Conservation (phyloP, 805 yeast species). For the Wickerhamomyces strasburgensis region DNA sequence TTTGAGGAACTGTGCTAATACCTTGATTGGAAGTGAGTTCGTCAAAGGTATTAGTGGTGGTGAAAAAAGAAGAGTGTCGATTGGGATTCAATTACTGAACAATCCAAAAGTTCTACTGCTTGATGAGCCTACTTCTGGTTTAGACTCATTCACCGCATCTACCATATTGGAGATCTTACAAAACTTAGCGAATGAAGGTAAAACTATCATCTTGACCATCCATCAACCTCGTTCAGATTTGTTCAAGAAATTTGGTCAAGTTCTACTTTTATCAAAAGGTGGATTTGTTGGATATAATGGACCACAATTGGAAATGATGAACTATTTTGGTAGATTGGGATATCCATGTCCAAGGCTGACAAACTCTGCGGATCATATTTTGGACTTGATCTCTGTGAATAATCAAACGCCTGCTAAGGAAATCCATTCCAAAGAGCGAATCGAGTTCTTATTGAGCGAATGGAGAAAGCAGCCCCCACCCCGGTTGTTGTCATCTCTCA, state of each 20-base stretch:
- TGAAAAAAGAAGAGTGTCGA: constrained; percentile 78
- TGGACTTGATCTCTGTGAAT: constrained; percentile 59
- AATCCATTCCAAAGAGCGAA: constrained; percentile 12
- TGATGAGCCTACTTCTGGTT: constrained; percentile 89
- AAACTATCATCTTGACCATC: constrained; percentile 71
- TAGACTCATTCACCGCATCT: constrained; percentile 75
- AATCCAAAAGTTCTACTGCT: constrained; percentile 61
- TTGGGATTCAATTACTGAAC: constrained; percentile 71
- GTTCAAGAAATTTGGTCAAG: constrained; percentile 60
- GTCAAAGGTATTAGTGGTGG: constrained; percentile 70
- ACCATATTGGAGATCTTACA: constrained; percentile 62
- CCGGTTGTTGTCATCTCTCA: not conserved
- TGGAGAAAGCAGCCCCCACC: constrained; percentile 13
- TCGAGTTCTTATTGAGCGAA: constrained; percentile 7
- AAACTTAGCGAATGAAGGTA: constrained; percentile 52
- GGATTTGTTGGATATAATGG: constrained; percentile 75
- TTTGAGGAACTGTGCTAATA: constrained; percentile 33
- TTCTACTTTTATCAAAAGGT: constrained; percentile 71
- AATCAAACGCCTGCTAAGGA: constrained; percentile 17
- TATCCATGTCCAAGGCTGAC: constrained; percentile 54
- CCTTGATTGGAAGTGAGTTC: constrained; percentile 49
- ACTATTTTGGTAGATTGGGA: constrained; percentile 47
- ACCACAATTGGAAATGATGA: constrained; percentile 38
- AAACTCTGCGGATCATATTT: constrained; percentile 70
- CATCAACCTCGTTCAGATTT: constrained; percentile 83